Base-by-base conservation (phyloP, 331 rosid species). In the Saraca asoca region DNA sequence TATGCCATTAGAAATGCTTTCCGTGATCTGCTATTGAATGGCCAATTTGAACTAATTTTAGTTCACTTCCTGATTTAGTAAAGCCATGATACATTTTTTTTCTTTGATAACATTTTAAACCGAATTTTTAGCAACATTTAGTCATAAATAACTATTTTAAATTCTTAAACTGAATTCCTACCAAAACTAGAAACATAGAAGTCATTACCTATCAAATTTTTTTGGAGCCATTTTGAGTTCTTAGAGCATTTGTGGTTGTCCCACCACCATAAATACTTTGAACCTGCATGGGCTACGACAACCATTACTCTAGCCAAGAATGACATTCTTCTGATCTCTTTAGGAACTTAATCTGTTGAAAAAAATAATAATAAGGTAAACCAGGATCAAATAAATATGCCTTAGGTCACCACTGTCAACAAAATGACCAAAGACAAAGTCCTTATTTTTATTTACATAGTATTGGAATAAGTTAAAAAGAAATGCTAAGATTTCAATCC, bases 201-300 rank as follows among this genome's bases (percentile, higher is more conserved):
- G 44, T 59, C 42, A 61, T 51, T 73, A 90, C 99, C 96, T 17
- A 95, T 86, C 49, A 90, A 89, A 83, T 94, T 88, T 82, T 94
- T 97, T 72, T 90, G 95, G 20, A 94, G 99, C 99, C 97, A 94
- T 84, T 82, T 94, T 10, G 99, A 90, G 73, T 90, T 94, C 87
- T 94, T 94, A 0, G 99, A 95, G 74, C 97, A 88, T 68, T 88
- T 86, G 78, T 94, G 99, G 81, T 97, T 94, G 66, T 90, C 96
- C 99, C 96, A 94, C 99, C 99, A 94, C 99, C 99, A 94, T 51
- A 96, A 94, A 80, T 90, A 94, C 99, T 77, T 84, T 7, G 96
- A 71, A 71, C 80, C 79, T 17, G 84, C 62, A 5, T 87, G 83
- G 20, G 86, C 52, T 55, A 55, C 51, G 11, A 74, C 64, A 15